Percentiles rank a stretch among this genome's conserved stretches.
Conservation (phyloP, 148 eudicot species). For the Vaccinium macrocarpon region DNA sequence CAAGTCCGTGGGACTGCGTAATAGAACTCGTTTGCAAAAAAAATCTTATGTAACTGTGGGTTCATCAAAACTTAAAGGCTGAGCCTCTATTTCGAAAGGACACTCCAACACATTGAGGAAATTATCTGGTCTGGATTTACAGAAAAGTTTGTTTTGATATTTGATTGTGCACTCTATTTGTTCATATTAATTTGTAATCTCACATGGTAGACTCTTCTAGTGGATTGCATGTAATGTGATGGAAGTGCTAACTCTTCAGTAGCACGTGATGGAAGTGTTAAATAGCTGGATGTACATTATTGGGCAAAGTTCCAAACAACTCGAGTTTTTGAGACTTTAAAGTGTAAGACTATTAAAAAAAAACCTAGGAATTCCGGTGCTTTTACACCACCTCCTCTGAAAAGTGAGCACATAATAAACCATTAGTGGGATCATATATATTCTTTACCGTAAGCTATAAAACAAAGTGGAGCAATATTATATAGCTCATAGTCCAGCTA, state of each 20-base stretch:
- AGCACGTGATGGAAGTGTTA: not conserved
- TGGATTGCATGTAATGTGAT: too few species aligned
- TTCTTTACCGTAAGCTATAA: not conserved
- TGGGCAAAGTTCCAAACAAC: not conserved
- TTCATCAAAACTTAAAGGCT: not conserved
- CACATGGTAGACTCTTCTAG: not conserved
- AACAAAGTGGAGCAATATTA: not conserved
- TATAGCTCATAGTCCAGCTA: not conserved
- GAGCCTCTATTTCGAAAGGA: not conserved
- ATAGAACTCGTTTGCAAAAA: not conserved
- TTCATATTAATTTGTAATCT: not conserved
- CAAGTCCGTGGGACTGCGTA: not conserved
- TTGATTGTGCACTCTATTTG: not conserved
- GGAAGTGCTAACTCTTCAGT: not conserved
- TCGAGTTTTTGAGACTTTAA: not conserved
- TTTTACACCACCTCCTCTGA: not conserved
- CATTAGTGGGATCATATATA: not conserved
- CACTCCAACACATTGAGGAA: not conserved
- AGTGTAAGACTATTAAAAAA: not conserved
- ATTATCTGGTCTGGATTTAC: not conserved
- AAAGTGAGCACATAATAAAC: constrained; percentile 2
- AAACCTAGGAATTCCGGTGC: not conserved
- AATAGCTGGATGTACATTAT: not conserved
- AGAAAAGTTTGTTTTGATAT: not conserved
- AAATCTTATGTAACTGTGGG: not conserved